Conservation (phyloP, 1,284 basidiomycete genomes). For the Rhodofomes roseus region DNA sequence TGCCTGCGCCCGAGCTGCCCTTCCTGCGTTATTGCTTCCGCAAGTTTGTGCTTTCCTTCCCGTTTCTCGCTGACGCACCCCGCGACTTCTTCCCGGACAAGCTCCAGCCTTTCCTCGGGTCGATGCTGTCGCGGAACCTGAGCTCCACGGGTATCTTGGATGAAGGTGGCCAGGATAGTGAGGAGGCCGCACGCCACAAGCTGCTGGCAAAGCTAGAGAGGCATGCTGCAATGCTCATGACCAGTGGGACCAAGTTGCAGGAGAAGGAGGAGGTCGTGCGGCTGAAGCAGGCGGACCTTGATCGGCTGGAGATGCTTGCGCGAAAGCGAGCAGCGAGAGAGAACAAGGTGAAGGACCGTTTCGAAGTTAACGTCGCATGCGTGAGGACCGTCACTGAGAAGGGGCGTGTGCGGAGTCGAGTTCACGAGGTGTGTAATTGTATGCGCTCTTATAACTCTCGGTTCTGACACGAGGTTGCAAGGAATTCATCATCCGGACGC, state of each 20-base stretch:
- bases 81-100: conserved; percentile 89
- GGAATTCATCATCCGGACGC: conserved; percentile 95
- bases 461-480: conserved; percentile 27
- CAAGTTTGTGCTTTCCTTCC: conserved; percentile 90
- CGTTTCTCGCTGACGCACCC: conserved; percentile 85
- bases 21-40: conserved; percentile 87
- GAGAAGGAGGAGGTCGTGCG: conserved; percentile 87
- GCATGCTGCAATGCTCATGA: conserved; percentile 77
- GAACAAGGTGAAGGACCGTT: conserved; percentile 47
- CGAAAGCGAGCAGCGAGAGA: conserved; percentile 52
- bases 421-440: conserved; percentile 66
- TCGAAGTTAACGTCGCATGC: conserved; percentile 88
- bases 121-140: conserved; percentile 76
- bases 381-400: conserved; percentile 80
- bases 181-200: conserved; percentile 38
- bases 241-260: conserved; percentile 75
- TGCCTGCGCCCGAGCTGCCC: conserved; percentile 70
- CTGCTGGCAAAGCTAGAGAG: conserved; percentile 77
- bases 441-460: conserved; percentile 6
- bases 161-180: conserved; percentile 50
- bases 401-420: conserved; percentile 77
- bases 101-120: conserved; percentile 87
- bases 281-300: conserved; percentile 78
- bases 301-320: conserved; percentile 67
- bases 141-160: conserved; percentile 63